phyloP scores from a whole-genome alignment of 2,329 filamentous ascomycete species.

The Mycocentrospora acerina region DNA sequence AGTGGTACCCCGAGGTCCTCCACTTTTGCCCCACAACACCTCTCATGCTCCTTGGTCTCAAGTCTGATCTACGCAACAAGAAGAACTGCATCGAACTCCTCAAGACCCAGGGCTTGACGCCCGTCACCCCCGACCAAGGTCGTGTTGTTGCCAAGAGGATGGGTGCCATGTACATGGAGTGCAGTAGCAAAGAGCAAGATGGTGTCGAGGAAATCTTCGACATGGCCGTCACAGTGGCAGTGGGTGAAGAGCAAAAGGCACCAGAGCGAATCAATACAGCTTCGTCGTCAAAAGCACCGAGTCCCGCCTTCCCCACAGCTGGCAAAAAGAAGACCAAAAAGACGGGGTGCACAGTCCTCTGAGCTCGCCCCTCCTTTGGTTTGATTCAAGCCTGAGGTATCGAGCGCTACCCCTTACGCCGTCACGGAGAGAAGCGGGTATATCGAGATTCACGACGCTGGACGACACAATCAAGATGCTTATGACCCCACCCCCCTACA shows the following conservation, averaged over 20 bases:
- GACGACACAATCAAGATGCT: conserved; percentile 44
- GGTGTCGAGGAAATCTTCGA: conserved; percentile 98
- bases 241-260: conserved; percentile 64
- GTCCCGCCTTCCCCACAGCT: conserved; percentile 25
- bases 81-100: conserved; percentile 97
- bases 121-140: conserved; percentile 89
- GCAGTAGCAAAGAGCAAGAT: conserved; percentile 95
- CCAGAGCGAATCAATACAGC: conserved; percentile 21
- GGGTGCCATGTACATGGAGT: conserved; percentile 95
- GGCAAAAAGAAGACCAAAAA: conserved; percentile 43
- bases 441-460: conserved; percentile 43
- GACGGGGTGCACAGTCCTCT: conserved; percentile 44
- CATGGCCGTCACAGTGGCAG: conserved; percentile 83
- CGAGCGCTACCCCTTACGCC: conserved; percentile 10
- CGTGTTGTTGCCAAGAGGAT: conserved; percentile 87
- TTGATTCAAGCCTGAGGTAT: conserved; percentile 10
- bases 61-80: conserved; percentile 94
- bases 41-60: conserved; percentile 91
- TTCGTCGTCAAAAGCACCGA: conserved; percentile 17
- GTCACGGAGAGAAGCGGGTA: conserved; percentile 19
- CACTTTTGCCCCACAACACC: conserved; percentile 99
- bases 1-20: conserved; percentile 99
- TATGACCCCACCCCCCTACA: conserved; percentile 38
- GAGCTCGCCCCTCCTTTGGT: conserved; percentile 14
- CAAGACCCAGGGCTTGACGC: conserved; percentile 94